Evolutionary conservation across 306 rosid species (phyloP).

Genomic region (Clitoria ternatea): DNA sequence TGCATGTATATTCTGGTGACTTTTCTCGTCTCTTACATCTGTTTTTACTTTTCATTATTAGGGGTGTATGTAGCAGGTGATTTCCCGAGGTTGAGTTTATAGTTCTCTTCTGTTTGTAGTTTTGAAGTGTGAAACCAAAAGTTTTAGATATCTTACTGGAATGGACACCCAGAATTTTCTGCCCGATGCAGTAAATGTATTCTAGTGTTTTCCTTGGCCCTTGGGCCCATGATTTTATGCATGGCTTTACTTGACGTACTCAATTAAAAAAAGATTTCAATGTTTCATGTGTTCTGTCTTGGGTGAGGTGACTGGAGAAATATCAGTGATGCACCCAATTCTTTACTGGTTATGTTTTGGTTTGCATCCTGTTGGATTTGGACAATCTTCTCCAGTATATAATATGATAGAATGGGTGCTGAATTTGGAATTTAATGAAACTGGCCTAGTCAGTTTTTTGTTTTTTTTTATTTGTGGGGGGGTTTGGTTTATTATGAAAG

Average conservation of each 20-base stretch:
- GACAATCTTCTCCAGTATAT: not conserved
- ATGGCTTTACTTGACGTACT: conserved; percentile 10
- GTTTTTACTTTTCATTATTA: conserved; percentile 28
- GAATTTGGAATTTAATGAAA: conserved; percentile 7
- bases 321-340: conserved; percentile 8
- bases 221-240: conserved; percentile 22
- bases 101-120: conserved; percentile 35
- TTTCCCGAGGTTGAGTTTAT: conserved; percentile 38
- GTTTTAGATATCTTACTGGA: conserved; percentile 32
- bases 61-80: conserved; percentile 40
- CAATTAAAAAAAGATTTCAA: conserved; percentile 5
- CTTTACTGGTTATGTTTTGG: conserved; percentile 5
- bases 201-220: conserved; percentile 3
- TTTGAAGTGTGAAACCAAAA: conserved; percentile 28
- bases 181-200: not conserved
- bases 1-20: conserved; percentile 40
- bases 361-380: not conserved
- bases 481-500: not conserved
- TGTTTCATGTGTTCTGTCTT: not conserved
- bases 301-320: not conserved
- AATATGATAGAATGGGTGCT: not conserved
- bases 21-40: conserved; percentile 15
- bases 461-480: not conserved
- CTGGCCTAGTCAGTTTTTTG: not conserved
- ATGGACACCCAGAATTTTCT: conserved; percentile 28